A percentile compares a stretch with the other conserved stretches of the same genome.
Evolutionary conservation across 31 red algal species (phyloP).

Genomic region (Pterothamnion heteromorphum): DNA sequence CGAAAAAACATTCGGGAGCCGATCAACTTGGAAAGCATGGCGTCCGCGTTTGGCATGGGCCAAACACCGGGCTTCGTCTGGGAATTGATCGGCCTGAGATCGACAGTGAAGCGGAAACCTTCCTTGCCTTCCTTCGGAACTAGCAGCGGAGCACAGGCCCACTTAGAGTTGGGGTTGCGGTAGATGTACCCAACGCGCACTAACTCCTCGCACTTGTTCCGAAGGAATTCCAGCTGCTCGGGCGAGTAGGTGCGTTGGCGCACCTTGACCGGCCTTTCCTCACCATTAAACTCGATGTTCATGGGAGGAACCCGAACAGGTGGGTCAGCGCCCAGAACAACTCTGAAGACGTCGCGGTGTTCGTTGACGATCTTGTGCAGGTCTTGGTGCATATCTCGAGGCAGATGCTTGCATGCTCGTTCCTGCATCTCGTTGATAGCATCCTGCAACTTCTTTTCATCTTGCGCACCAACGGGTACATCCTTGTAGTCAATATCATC

Average conservation of each 20-base stretch:
- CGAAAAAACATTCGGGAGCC: slow-evolving; percentile 13
- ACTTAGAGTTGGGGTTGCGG: slow-evolving; percentile 30
- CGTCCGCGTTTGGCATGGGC: slow-evolving; percentile 50
- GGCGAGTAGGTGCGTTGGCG: not conserved
- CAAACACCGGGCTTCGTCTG: slow-evolving; percentile 26
- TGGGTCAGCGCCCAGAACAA: not conserved
- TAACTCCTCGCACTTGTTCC: slow-evolving; percentile 16
- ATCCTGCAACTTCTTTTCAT: not conserved
- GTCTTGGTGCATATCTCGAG: not conserved
- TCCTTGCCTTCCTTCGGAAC: slow-evolving; percentile 47
- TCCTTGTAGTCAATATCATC: slow-evolving; percentile 60
- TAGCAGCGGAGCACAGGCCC: slow-evolving; percentile 52
- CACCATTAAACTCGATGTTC: slow-evolving; percentile 13
- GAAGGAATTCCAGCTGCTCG: slow-evolving; percentile 12
- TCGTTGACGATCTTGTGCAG: not conserved
- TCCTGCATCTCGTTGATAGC: not conserved
- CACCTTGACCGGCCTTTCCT: not conserved
- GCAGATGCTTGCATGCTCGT: not conserved
- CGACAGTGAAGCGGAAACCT: slow-evolving; percentile 50
- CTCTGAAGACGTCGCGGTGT: not conserved
- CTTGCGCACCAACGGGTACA: slow-evolving; percentile 21
- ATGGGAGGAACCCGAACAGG: slow-evolving; percentile 7
- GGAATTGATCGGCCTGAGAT: slow-evolving; percentile 38
- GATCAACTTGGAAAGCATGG: not conserved
- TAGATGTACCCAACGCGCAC: not conserved